Evolutionary conservation across 805 yeast genomes (phyloP), one percentile per base, ranked within the genome.

Genomic region (Saccharomycopsis sp.): DNA sequence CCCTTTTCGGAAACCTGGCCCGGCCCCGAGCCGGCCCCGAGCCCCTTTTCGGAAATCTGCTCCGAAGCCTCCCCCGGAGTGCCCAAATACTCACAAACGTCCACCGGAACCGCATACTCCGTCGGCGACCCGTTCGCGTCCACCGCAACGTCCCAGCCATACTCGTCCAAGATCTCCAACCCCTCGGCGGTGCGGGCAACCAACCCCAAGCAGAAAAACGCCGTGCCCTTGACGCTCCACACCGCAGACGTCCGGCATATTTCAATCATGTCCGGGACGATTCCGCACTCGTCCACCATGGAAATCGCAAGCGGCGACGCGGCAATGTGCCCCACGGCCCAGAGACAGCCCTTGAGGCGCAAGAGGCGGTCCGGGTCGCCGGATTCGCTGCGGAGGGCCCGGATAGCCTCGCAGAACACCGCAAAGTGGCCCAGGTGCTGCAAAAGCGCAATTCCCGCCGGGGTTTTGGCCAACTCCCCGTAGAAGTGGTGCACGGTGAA

Each of bases 301-400:
- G 77, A 73, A 16, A 87, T 82, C 0, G 97, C 97, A 54, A 78
- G 72, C 8, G 79, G 79, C 1, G 90, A 80, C 0, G 91, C 80
- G 1, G 91, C 91, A 34, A 91, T 82, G 64, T 85, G 84, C 0
- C 97, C 97, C 37, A 89, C 75, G 1, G 95, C 84, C 97, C 97
- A 92, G 40, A 92, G 65, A 37, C 86, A 81, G 9, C 91, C 88
- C 66, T 89, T 89, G 24, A 92, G 69, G 61, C 77, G 78, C 7
- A 73, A 37, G 18, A 74, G 59, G 18, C 71, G 70, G 4, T 75
- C 75, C 3, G 72, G 72, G 20, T 72, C 76, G 4, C 67, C 44
- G 9, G 55, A 50, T 15, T 62, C 64, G 2, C 47, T 34, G 4
- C n/a, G 5, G 3, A 63, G 61, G 46, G 64, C 66, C 12, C 63